Conservation (phyloP, 176 grass and related monocot species). For the Oryza nivara region DNA sequence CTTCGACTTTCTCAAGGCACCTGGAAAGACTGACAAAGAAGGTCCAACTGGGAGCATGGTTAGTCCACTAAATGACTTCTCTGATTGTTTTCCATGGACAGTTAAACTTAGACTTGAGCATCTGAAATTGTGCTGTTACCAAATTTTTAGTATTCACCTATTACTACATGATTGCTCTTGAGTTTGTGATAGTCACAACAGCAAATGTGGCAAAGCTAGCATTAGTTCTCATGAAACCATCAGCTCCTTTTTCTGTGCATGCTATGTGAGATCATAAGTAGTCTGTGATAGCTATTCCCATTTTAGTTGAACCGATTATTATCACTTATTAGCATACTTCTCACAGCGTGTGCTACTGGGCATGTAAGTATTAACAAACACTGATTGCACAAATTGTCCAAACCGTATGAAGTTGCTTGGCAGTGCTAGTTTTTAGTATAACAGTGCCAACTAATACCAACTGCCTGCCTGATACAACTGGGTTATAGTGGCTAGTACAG, state of each 20-base stretch:
- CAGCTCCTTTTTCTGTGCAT: background rate
- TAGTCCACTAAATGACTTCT: conserved; percentile 39
- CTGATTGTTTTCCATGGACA: background rate
- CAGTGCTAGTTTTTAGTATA: conserved; percentile 23
- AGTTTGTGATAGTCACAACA: background rate
- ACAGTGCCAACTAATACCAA: conserved; percentile 22
- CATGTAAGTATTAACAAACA: conserved; percentile 5
- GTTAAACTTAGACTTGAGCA: background rate
- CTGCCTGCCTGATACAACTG: conserved; percentile 9
- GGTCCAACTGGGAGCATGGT: conserved; percentile 79
- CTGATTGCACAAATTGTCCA: background rate
- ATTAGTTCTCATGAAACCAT: conserved; percentile 1
- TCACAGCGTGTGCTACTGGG: background rate
- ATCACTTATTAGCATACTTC: conserved; percentile 1
- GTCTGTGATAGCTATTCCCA: background rate
- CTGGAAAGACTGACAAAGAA: conserved; percentile 98
- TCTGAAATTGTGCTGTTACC: conserved; percentile 1
- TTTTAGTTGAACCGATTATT: background rate
- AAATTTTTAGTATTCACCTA: background rate
- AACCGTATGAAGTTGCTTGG: background rate
- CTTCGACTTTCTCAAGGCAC: conserved; percentile 95
- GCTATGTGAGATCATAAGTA: background rate
- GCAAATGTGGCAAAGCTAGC: background rate
- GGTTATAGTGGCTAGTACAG: conserved; percentile 3
- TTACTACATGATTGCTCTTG: background rate